Evolutionary conservation across 2,329 filamentous ascomycete genomes (phyloP).

Genomic region (Fusarium continuum): DNA sequence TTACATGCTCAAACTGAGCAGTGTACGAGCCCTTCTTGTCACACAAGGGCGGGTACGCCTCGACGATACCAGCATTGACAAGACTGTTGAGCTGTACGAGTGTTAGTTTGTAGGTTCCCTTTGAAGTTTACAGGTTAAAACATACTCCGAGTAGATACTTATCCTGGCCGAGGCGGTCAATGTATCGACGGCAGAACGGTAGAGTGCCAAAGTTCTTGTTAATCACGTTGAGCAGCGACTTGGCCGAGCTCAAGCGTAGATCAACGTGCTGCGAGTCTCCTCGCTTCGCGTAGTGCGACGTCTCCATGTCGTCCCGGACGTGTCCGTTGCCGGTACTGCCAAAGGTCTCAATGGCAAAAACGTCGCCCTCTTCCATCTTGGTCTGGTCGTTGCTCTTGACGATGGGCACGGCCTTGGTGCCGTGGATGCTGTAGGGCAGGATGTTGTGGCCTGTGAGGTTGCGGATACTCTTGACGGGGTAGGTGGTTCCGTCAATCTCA

Average conservation of each 20-base stretch:
- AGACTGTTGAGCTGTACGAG: conserved; percentile 78
- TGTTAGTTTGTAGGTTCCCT: conserved; percentile 5
- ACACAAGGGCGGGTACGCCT: conserved; percentile 87
- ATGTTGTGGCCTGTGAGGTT: conserved; percentile 94
- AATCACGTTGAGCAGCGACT: conserved; percentile 85
- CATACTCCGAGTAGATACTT: conserved; percentile 90
- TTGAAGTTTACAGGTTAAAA: not conserved
- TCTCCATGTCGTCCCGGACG: conserved; percentile 87
- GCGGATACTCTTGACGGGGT: conserved; percentile 84
- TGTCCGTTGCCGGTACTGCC: conserved; percentile 91
- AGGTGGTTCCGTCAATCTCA: conserved; percentile 79
- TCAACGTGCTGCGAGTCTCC: conserved; percentile 78
- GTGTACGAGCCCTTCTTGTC: conserved; percentile 96
- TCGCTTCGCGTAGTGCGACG: conserved; percentile 85
- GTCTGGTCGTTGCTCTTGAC: conserved; percentile 88
- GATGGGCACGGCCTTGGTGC: conserved; percentile 91
- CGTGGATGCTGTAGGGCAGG: conserved; percentile 88
- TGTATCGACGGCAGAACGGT: conserved; percentile 88
- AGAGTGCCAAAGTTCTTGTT: conserved; percentile 96
- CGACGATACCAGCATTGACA: conserved; percentile 83
- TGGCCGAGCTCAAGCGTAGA: conserved; percentile 81
- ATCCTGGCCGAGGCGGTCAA: conserved; percentile 92
- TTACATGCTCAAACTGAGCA: conserved; percentile 92
- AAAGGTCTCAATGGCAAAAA: conserved; percentile 96
- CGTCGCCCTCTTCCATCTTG: conserved; percentile 98